phyloP scores from a whole-genome alignment of 2,329 filamentous ascomycete species.

The Pseudogymnoascus sp. region DNA sequence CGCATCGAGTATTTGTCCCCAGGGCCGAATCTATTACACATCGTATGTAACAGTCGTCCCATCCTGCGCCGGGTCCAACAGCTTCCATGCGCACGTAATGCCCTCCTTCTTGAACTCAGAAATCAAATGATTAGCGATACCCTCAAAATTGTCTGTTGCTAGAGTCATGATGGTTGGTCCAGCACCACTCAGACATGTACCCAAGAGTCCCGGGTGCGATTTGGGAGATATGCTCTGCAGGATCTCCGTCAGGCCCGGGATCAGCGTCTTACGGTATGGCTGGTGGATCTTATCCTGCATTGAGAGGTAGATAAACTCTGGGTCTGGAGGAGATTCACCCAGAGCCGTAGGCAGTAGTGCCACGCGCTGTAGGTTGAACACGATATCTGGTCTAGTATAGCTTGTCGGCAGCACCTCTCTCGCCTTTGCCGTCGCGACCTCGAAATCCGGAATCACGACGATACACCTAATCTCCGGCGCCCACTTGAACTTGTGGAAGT shows the following conservation, averaged over 20 bases:
- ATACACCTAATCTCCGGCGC: constrained; percentile 92
- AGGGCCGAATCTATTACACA: background rate
- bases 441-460: constrained; percentile 91
- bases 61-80: constrained; percentile 81
- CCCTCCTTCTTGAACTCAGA: constrained; percentile 61
- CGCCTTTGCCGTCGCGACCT: constrained; percentile 89
- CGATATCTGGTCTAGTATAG: constrained; percentile 76
- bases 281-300: constrained; percentile 99
- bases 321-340: constrained; percentile 80
- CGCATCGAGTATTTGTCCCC: background rate
- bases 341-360: constrained; percentile 84
- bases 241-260: constrained; percentile 85
- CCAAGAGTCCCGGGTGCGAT: constrained; percentile 78
- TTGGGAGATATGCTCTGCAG: constrained; percentile 83
- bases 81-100: constrained; percentile 76
- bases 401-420: constrained; percentile 72
- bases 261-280: constrained; percentile 84
- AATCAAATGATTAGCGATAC: constrained; percentile 75
- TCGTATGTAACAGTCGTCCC: constrained; percentile 15
- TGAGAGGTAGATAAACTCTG: constrained; percentile 88
- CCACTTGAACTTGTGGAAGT: constrained; percentile 95
- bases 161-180: constrained; percentile 92
- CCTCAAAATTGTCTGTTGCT: constrained; percentile 80
- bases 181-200: constrained; percentile 90
- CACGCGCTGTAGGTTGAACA: constrained; percentile 89